These are phyloP conservation scores for Solanum chacoense DNA, from an alignment of 305 asterid species.

Conservation along the genomic window DNA sequence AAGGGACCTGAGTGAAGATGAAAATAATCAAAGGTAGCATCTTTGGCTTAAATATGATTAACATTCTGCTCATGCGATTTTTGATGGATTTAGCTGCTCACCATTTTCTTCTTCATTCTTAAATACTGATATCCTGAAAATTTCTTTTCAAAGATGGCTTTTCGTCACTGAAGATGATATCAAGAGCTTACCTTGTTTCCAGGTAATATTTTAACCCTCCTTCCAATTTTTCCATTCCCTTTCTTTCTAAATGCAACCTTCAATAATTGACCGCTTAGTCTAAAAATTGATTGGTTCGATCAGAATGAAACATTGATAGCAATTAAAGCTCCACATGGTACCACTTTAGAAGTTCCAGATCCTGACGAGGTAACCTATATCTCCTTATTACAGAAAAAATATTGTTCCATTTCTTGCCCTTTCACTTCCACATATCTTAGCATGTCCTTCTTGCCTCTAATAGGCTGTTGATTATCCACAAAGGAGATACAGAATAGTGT, in stretches of 20 bases:
- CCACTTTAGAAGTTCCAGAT: slow-evolving; percentile 89
- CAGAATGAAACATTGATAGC: slow-evolving; percentile 92
- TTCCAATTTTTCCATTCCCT: not conserved
- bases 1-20: slow-evolving; percentile 56
- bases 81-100: not conserved
- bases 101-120: slow-evolving; percentile 3
- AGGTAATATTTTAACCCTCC: slow-evolving; percentile 27
- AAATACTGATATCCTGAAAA: not conserved
- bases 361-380: slow-evolving; percentile 68
- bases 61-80: not conserved
- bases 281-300: not conserved
- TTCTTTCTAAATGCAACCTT: not conserved
- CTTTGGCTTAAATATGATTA: not conserved
- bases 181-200: slow-evolving; percentile 69
- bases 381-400: not conserved
- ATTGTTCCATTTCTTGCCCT: not conserved
- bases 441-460: not conserved
- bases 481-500: slow-evolving; percentile 80
- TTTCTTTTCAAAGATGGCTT: slow-evolving; percentile 49
- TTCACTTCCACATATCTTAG: not conserved
- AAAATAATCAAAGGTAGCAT: slow-evolving; percentile 44
- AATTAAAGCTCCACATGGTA: slow-evolving; percentile 93
- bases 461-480: slow-evolving; percentile 93
- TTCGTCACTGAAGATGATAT: slow-evolving; percentile 85
- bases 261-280: not conserved